Evolutionary conservation across 768 basidiomycete genomes (phyloP).

Genomic region (Rubroboletus satanas): DNA sequence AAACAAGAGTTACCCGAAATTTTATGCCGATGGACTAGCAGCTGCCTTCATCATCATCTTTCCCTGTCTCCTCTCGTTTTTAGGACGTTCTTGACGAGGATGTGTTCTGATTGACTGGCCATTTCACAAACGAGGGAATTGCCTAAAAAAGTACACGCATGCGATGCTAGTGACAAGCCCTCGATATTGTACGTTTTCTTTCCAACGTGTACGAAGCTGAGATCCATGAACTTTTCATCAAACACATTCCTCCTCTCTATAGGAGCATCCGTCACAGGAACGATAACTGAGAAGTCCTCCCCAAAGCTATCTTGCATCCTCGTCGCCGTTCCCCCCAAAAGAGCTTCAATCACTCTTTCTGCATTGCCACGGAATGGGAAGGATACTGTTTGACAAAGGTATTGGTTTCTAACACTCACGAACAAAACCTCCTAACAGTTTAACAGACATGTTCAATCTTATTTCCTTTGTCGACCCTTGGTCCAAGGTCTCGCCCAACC

Average conservation of each 20-base stretch:
- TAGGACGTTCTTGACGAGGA: too few relatives aligned
- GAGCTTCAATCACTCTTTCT: slow-evolving; percentile 62
- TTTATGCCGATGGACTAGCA: slow-evolving; percentile 32
- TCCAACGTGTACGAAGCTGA: slow-evolving; percentile 54
- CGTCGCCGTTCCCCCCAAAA: slow-evolving; percentile 65
- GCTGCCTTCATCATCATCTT: slow-evolving; percentile 79
- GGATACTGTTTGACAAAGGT: slow-evolving; percentile 16
- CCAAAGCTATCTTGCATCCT: slow-evolving; percentile 19
- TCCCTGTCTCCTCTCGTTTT: slow-evolving; percentile 35
- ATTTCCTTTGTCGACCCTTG: slow-evolving; percentile 42
- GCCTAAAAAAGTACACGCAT: too few relatives aligned
- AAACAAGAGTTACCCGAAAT: background rate
- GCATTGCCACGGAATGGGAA: slow-evolving; percentile 49
- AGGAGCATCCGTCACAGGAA: slow-evolving; percentile 12
- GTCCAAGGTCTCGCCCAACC: slow-evolving; percentile 80
- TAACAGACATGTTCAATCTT: slow-evolving; percentile 74
- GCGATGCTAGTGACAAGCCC: background rate
- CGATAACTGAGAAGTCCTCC: background rate
- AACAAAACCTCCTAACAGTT: background rate
- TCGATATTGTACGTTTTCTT: slow-evolving; percentile 53
- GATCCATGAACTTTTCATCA: slow-evolving; percentile 68
- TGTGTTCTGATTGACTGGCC: too few relatives aligned
- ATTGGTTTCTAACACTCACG: slow-evolving; percentile 4
- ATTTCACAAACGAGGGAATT: too few relatives aligned
- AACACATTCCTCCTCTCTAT: slow-evolving; percentile 68